These are phyloP conservation scores for Rhizopogon hawkerae DNA, from an alignment of 1,284 basidiomycete genomes.

Conservation along the genomic window DNA sequence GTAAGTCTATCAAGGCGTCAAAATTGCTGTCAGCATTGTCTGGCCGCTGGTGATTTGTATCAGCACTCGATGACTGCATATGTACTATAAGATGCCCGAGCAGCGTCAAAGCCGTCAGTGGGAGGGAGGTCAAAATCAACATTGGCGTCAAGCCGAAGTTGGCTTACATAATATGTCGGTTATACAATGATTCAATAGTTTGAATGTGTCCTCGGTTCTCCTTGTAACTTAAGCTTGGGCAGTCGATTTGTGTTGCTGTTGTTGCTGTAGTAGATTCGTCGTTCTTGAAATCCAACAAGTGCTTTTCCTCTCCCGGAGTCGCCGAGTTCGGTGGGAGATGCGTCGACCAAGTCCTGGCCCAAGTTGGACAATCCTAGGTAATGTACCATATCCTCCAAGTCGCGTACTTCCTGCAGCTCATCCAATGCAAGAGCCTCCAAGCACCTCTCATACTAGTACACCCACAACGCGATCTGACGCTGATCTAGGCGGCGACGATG, in stretches of 20 bases:
- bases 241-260: background rate
- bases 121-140: no score
- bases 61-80: background rate
- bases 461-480: slow-evolving; percentile 11
- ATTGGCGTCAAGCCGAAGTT: no score
- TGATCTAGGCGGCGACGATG: slow-evolving; percentile 17
- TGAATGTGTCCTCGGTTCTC: no score
- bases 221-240: no score
- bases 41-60: background rate
- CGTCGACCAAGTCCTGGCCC: slow-evolving; percentile 2
- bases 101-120: no score
- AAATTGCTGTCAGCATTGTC: slow-evolving; percentile 19
- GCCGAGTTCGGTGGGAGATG: background rate
- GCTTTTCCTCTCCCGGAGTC: background rate
- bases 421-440: slow-evolving; percentile 15
- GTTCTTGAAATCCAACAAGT: slow-evolving; percentile 8
- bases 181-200: no score
- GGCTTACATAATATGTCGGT: no score
- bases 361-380: slow-evolving; percentile 8
- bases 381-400: background rate
- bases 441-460: slow-evolving; percentile 11
- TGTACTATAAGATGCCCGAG: no score
- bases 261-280: slow-evolving; percentile 17
- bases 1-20: slow-evolving; percentile 26
- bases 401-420: background rate